These are phyloP conservation scores for Capsicum rhomboideum DNA, from an alignment of 257 asterid genomes.

Conservation along the genomic window DNA sequence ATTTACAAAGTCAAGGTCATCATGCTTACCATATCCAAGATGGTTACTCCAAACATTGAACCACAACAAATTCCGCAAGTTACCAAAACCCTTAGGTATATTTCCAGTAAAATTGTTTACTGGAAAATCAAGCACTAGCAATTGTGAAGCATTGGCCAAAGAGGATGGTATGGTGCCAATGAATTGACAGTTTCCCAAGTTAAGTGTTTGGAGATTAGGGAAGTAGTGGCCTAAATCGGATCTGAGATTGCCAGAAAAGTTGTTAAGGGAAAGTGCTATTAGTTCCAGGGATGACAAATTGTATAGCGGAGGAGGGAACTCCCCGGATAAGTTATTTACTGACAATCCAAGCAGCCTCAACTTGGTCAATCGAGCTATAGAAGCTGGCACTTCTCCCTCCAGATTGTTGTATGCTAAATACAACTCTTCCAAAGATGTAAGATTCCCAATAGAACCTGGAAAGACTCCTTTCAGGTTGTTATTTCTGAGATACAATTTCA, in stretches of 20 bases:
- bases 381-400: constrained; percentile 25
- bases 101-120: constrained; percentile 31
- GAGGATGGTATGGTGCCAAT: constrained; percentile 31
- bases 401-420: constrained; percentile 31
- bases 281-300: constrained; percentile 30
- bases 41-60: constrained; percentile 19
- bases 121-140: constrained; percentile 19
- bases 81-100: constrained; percentile 23
- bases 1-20: constrained; percentile 26
- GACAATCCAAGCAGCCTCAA: constrained; percentile 17
- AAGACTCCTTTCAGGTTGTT: constrained; percentile 41
- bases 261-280: constrained; percentile 22
- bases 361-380: constrained; percentile 15
- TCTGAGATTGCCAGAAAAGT: constrained; percentile 28
- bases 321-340: constrained; percentile 24
- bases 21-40: constrained; percentile 22
- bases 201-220: constrained; percentile 20
- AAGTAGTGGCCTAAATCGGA: constrained; percentile 26
- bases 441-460: constrained; percentile 44
- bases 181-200: constrained; percentile 28
- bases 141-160: constrained; percentile 32
- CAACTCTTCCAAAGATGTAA: constrained; percentile 26
- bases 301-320: constrained; percentile 29
- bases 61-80: constrained; percentile 12
- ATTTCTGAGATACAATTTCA: constrained; percentile 20